Conservation (phyloP, 257 asterid genomes). For the Rhazya stricta region DNA sequence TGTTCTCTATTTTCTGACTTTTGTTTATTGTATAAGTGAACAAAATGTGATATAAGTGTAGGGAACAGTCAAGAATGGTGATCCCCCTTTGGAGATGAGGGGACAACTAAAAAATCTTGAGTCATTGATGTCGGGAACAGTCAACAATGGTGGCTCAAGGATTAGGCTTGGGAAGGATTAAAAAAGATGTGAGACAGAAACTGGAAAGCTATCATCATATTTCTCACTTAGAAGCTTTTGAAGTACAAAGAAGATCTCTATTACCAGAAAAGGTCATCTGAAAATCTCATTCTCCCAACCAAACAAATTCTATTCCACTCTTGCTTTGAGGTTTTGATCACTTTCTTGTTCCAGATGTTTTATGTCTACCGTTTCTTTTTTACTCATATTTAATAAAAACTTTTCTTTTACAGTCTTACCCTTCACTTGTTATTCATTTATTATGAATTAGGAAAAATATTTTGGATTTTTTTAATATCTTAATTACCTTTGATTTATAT, state of each 20-base stretch:
- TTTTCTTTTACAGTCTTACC: no score
- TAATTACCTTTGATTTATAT: no score
- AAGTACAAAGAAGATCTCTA: conserved; percentile 29
- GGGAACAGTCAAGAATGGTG: background rate
- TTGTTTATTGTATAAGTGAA: background rate
- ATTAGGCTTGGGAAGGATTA: conserved; percentile 26
- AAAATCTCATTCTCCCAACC: conserved; percentile 4
- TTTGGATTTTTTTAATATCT: no score
- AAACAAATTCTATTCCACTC: background rate
- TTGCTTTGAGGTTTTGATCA: conserved; percentile 3
- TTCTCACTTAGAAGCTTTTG: conserved; percentile 26
- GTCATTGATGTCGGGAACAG: conserved; percentile 27
- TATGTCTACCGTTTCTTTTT: background rate
- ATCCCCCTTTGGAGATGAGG: conserved; percentile 2
- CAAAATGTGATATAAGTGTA: background rate
- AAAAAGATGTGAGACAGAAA: conserved; percentile 24
- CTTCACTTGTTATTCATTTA: no score
- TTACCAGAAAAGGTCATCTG: background rate
- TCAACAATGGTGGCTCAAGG: conserved; percentile 61
- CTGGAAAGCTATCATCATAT: conserved; percentile 30
- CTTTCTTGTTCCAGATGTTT: background rate
- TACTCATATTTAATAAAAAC: no score
- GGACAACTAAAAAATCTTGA: conserved; percentile 33
- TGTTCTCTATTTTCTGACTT: no score
- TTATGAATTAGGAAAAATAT: no score